These are phyloP conservation scores for Teratosphaeria gauchensis DNA, from an alignment of 2,329 filamentous ascomycete species.

Conservation along the genomic window DNA sequence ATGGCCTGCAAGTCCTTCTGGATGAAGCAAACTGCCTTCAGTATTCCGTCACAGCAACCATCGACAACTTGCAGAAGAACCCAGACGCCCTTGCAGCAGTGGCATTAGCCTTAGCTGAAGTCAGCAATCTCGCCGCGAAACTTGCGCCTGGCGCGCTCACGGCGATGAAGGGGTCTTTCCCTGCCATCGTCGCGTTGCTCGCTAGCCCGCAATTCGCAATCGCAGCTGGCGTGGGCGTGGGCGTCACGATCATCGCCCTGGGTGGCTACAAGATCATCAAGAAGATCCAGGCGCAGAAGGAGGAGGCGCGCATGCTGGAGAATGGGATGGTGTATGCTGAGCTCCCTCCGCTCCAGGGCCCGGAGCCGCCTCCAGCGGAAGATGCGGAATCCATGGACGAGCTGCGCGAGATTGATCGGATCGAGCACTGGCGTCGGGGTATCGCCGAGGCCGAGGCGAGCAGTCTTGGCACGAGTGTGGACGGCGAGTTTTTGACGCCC, in stretches of 20 bases:
- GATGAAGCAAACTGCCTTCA: slow-evolving; percentile 85
- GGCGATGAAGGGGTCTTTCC: slow-evolving; percentile 69
- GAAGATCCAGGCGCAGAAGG: slow-evolving; percentile 51
- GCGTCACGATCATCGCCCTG: slow-evolving; percentile 90
- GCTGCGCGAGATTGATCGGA: slow-evolving; percentile 46
- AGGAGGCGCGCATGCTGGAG: slow-evolving; percentile 19
- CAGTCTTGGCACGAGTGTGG: slow-evolving; percentile 50
- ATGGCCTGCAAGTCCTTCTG: slow-evolving; percentile 64
- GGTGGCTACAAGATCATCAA: slow-evolving; percentile 98
- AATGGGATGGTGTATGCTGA: slow-evolving; percentile 9
- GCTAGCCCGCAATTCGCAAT: slow-evolving; percentile 91
- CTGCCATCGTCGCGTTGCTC: slow-evolving; percentile 76
- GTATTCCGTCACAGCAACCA: slow-evolving; percentile 72
- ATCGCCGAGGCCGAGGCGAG: slow-evolving; percentile 47
- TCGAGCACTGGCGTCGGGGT: slow-evolving; percentile 55
- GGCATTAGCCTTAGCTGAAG: slow-evolving; percentile 82
- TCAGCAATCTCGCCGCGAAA: slow-evolving; percentile 71
- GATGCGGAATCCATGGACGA: slow-evolving; percentile 41
- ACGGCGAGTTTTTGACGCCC: slow-evolving; percentile 57
- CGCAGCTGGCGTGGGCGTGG: slow-evolving; percentile 76
- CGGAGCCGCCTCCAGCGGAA: slow-evolving; percentile 9
- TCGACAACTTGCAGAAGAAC: slow-evolving; percentile 68
- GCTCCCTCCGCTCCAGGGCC: neutral
- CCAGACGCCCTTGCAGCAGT: slow-evolving; percentile 91
- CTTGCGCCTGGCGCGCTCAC: slow-evolving; percentile 73